Evolutionary conservation across 768 basidiomycete genomes (phyloP), one percentile per base, ranked within the genome.

Genomic region (Tricholoma hemisulphureum): DNA sequence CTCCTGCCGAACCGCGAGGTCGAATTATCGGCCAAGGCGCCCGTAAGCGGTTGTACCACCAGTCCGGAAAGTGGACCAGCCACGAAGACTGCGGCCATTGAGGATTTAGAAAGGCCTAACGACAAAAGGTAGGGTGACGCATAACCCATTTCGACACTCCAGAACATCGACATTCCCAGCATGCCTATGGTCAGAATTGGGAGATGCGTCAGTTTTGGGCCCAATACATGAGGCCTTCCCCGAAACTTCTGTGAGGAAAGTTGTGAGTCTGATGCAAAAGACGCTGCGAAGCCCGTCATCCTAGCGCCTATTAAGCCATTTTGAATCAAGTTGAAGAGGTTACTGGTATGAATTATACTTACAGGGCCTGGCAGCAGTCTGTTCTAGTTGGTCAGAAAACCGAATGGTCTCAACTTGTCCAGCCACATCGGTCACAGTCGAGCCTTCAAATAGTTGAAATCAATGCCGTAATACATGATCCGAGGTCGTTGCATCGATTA

Each of bases 111-210:
- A 10, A 97, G 75, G 10, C 95, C 95, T 0, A 97, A 83, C 0
- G 93, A 92, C 55, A 95, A 79, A 2, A 98, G 81, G 71, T 96
- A 98, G 0, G 95, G 95, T 0, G 94, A 85, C 13, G 83, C 86
- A 60, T 96, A 95, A 0, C 91, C 88, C 92, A 97, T 95, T 67
- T 96, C 95, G 13, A 96, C 88, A 2, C 88, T 89, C 95, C 95
- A 97, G 49, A 96, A 83, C 60, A 93, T 84, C 69, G 93, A 91
- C 1, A 95, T 85, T 6, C 95, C 95, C 2, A 93, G 72, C 54
- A 95, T 74, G 1, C 91, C 90, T 8, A 94, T 65, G 0, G 93
- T 95, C 34, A 96, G 70, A 2, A 80, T 77, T 1, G 90, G 88
- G 28, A 89, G 72, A 48, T 82, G 84, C 0, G 81, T 68, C 85